Evolutionary conservation across 257 asterid species (phyloP).

Genomic region (Solanum commersonii): DNA sequence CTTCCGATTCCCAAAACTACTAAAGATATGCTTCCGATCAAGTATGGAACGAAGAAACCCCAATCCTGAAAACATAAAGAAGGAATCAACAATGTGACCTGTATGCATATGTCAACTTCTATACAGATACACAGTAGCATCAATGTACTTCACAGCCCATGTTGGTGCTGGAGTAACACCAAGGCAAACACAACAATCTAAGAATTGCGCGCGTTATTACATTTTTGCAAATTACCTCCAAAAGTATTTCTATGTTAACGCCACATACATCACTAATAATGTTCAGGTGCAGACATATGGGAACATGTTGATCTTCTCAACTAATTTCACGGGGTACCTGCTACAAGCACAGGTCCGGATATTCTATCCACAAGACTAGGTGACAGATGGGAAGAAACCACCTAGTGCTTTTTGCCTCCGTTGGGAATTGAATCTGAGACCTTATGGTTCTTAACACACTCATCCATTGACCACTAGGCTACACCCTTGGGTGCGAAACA

Average conservation of each 20-base stretch:
- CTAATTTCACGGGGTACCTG: neutral
- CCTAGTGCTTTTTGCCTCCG: neutral
- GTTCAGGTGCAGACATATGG: neutral
- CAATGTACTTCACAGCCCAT: neutral
- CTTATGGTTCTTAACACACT: neutral
- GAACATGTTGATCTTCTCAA: neutral
- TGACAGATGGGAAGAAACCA: neutral
- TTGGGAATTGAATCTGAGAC: neutral
- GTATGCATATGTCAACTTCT: neutral
- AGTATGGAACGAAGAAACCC: constrained; percentile 95
- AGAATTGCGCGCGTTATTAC: neutral
- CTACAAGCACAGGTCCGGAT: neutral
- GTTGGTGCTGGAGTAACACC: neutral
- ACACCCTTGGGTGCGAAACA: neutral
- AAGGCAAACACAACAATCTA: neutral
- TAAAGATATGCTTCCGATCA: constrained; percentile 87
- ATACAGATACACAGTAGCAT: neutral
- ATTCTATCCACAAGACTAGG: neutral
- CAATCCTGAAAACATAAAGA: constrained; percentile 55
- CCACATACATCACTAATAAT: neutral
- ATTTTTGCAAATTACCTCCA: neutral
- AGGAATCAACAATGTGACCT: neutral
- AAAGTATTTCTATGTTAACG: neutral
- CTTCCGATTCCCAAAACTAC: constrained; percentile 89
- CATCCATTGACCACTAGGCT: neutral